phyloP scores from a whole-genome alignment of 208 protist genomes.

The Angomonas desouzai region DNA sequence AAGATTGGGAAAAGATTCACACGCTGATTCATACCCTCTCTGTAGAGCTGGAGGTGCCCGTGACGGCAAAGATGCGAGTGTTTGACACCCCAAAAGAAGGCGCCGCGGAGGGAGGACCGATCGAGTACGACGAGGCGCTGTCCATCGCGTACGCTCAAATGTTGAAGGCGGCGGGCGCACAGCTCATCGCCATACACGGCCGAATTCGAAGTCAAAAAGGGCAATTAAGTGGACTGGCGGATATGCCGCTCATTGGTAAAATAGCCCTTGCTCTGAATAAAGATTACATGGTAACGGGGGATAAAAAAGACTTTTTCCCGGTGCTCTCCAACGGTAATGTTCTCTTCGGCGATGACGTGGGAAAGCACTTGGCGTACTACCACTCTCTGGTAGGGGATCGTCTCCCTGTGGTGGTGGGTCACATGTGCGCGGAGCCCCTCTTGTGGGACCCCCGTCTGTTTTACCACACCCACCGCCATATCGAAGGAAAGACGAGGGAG shows the following conservation, averaged over 20 bases:
- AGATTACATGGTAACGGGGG: background rate
- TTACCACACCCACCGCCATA: constrained; percentile 19
- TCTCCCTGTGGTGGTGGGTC: constrained; percentile 43
- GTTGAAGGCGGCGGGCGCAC: constrained; percentile 75
- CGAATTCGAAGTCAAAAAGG: constrained; percentile 83
- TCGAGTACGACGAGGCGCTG: constrained; percentile 52
- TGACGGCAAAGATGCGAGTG: constrained; percentile 91
- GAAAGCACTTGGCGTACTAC: constrained; percentile 9
- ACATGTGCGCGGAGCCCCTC: constrained; percentile 88
- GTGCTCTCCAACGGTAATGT: constrained; percentile 91
- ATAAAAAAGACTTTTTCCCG: constrained; percentile 27
- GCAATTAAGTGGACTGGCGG: constrained; percentile 51
- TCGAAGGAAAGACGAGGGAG: constrained; percentile 9
- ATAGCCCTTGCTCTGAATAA: constrained; percentile 1
- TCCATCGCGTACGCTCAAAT: constrained; percentile 85
- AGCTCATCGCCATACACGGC: constrained; percentile 85
- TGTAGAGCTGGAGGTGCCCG: constrained; percentile 84
- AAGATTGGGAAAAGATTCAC: constrained; percentile 81
- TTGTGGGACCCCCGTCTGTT: constrained; percentile 86
- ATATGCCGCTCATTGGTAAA: constrained; percentile 60
- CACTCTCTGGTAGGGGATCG: constrained; percentile 26
- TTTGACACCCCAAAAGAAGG: constrained; percentile 36
- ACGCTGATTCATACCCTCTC: constrained; percentile 76
- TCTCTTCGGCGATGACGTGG: constrained; percentile 61
- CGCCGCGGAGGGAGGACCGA: background rate